phyloP scores from a whole-genome alignment of 129 eudicot species.

The Centrapalus pauciflorus region DNA sequence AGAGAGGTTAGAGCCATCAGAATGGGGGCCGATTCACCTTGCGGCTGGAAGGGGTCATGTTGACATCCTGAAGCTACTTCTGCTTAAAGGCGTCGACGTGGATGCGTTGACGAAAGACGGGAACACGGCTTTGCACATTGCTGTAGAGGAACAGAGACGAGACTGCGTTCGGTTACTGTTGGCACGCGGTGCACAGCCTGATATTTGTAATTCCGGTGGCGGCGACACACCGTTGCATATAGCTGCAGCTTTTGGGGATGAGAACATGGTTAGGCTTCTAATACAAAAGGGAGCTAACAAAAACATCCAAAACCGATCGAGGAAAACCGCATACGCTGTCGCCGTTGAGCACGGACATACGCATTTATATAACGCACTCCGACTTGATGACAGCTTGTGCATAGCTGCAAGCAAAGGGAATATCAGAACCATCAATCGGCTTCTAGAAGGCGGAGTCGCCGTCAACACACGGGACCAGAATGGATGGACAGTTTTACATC shows the following conservation, averaged over 20 bases:
- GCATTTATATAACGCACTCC: slow-evolving; percentile 41
- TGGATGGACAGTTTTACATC: slow-evolving; percentile 73
- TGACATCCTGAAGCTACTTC: slow-evolving; percentile 51
- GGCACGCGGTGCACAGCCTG: slow-evolving; percentile 34
- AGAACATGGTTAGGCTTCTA: slow-evolving; percentile 59
- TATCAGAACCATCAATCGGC: slow-evolving; percentile 38
- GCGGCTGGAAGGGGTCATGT: slow-evolving; percentile 56
- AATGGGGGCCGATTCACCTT: slow-evolving; percentile 63
- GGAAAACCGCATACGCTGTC: slow-evolving; percentile 54
- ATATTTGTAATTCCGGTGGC: slow-evolving; percentile 28
- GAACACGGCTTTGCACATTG: slow-evolving; percentile 59
- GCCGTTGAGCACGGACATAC: slow-evolving; percentile 62
- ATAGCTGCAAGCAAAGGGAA: slow-evolving; percentile 64
- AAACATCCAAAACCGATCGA: slow-evolving; percentile 37
- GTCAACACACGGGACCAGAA: slow-evolving; percentile 55
- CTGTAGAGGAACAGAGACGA: slow-evolving; percentile 56
- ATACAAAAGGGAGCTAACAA: slow-evolving; percentile 66
- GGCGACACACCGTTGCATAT: slow-evolving; percentile 62
- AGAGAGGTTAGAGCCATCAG: slow-evolving; percentile 42
- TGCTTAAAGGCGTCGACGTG: slow-evolving; percentile 46
- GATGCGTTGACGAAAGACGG: slow-evolving; percentile 61
- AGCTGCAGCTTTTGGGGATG: slow-evolving; percentile 66
- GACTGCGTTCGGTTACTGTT: slow-evolving; percentile 52
- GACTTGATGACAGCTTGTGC: slow-evolving; percentile 48
- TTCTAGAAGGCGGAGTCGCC: slow-evolving; percentile 48